A percentile compares a stretch with the other conserved stretches of the same genome.
These are phyloP conservation scores for Penicillium sp. DNA, from an alignment of 2,329 filamentous ascomycete genomes.

Conservation along the genomic window DNA sequence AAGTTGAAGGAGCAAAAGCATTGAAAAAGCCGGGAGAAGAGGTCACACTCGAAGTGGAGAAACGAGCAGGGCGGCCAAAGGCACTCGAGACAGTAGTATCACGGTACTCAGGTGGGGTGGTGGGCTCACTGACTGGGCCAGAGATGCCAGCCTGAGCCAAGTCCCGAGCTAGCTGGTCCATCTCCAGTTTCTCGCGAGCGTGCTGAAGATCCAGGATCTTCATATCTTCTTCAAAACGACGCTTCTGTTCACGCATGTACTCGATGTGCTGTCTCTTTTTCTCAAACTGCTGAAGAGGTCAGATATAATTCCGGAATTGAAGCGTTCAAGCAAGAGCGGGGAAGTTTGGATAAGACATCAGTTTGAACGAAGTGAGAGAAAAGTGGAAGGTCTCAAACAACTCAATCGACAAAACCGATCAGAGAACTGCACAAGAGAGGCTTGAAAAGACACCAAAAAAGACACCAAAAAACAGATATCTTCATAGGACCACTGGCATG, in stretches of 20 bases:
- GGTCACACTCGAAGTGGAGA: constrained; percentile 83
- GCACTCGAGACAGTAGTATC: constrained; percentile 76
- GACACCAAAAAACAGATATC: neutral
- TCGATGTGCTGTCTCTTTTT: constrained; percentile 94
- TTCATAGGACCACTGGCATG: neutral
- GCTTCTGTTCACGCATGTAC: constrained; percentile 80
- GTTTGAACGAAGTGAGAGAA: neutral
- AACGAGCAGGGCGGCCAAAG: constrained; percentile 80
- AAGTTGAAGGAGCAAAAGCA: constrained; percentile 70
- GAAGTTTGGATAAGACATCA: neutral
- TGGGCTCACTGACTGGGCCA: constrained; percentile 88
- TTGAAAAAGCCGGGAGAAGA: constrained; percentile 75
- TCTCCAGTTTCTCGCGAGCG: constrained; percentile 76
- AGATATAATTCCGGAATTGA: neutral
- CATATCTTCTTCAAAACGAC: constrained; percentile 89
- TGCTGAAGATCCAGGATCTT: constrained; percentile 83
- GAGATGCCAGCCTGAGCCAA: constrained; percentile 58
- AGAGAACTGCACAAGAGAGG: neutral
- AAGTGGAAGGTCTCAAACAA: neutral
- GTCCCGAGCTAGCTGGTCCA: constrained; percentile 80
- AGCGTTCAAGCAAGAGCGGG: neutral
- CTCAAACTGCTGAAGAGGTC: constrained; percentile 68
- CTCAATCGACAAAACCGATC: neutral
- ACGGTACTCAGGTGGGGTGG: constrained; percentile 89
- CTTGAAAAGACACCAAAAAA: neutral